Evolutionary conservation across 805 yeast species (phyloP).

Genomic region (Myxozyma mucilagina): DNA sequence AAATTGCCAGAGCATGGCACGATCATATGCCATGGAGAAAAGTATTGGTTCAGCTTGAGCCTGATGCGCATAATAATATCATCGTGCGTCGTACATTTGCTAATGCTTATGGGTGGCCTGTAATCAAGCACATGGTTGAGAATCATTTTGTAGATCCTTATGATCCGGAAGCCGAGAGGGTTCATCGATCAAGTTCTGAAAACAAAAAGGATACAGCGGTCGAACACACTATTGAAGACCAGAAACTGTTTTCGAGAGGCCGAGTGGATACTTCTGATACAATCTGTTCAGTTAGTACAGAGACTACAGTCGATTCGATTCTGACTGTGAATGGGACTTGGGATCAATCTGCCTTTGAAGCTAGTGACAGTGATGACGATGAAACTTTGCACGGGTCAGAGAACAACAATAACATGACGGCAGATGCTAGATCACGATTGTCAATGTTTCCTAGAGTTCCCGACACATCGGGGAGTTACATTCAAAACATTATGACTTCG

Average conservation of each 20-base stretch:
- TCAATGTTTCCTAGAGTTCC: not conserved
- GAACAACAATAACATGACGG: not conserved
- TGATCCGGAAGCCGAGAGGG: slow-evolving; percentile 10
- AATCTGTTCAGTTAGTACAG: not conserved
- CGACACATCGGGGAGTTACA: slow-evolving; percentile 2
- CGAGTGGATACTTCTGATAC: not conserved
- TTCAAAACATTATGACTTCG: slow-evolving; percentile 3
- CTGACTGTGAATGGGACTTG: slow-evolving; percentile 11
- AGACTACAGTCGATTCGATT: not conserved
- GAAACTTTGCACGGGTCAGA: not conserved
- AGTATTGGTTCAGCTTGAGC: slow-evolving; percentile 78
- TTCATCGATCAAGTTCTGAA: not conserved
- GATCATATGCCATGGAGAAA: slow-evolving; percentile 83
- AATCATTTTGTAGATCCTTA: slow-evolving; percentile 53
- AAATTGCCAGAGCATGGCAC: slow-evolving; percentile 88
- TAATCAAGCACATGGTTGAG: slow-evolving; percentile 74
- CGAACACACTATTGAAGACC: not conserved
- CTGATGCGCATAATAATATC: slow-evolving; percentile 95
- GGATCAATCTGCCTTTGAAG: slow-evolving; percentile 22
- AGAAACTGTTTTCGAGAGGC: too few relatives aligned
- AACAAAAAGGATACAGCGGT: not conserved
- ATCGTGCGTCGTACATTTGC: slow-evolving; percentile 84
- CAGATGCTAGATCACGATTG: not conserved
- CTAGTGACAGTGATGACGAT: slow-evolving; percentile 22
- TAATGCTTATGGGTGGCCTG: slow-evolving; percentile 95